A percentile compares a stretch with the other conserved stretches of the same genome.
Evolutionary conservation across 2,329 filamentous ascomycete species (phyloP).

Genomic region (Didymella segeticola): DNA sequence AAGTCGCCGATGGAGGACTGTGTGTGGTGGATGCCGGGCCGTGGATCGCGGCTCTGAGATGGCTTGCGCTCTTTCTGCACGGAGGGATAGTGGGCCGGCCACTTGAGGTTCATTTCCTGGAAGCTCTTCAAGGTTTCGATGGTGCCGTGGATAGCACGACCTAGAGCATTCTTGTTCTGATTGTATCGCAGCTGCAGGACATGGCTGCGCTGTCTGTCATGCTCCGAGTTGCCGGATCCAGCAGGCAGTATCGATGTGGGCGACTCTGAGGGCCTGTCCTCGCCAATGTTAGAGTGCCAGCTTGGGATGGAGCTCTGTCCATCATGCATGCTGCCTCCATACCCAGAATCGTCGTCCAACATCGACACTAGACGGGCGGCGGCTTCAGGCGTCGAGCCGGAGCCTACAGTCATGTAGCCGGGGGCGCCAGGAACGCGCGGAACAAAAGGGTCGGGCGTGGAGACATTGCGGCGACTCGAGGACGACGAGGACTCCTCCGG

Average conservation of each 20-base stretch:
- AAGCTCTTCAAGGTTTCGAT: slow-evolving; percentile 83
- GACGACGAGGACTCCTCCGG: slow-evolving; percentile 32
- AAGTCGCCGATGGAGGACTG: slow-evolving; percentile 65
- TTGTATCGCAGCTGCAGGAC: slow-evolving; percentile 96
- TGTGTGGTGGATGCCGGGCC: slow-evolving; percentile 69
- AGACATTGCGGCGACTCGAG: slow-evolving; percentile 34
- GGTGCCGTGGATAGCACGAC: slow-evolving; percentile 83
- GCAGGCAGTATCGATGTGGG: slow-evolving; percentile 61
- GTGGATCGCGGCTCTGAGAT: slow-evolving; percentile 56
- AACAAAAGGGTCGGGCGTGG: slow-evolving; percentile 32
- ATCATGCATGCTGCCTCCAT: slow-evolving; percentile 76
- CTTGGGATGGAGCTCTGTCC: slow-evolving; percentile 64
- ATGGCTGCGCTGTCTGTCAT: slow-evolving; percentile 75
- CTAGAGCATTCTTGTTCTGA: slow-evolving; percentile 85
- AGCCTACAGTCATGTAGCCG: slow-evolving; percentile 87
- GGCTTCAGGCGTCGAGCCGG: slow-evolving; percentile 79
- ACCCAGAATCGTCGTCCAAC: slow-evolving; percentile 88
- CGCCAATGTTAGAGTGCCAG: slow-evolving; percentile 64
- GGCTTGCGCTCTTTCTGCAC: slow-evolving; percentile 63
- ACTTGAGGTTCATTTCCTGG: slow-evolving; percentile 86
- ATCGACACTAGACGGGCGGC: slow-evolving; percentile 81
- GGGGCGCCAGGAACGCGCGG: slow-evolving; percentile 53
- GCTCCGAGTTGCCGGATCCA: slow-evolving; percentile 60
- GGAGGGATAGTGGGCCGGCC: slow-evolving; percentile 95
- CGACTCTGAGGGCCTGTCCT: slow-evolving; percentile 64